Evolutionary conservation across 192 early-diverging fungal species (phyloP).

Genomic region (Backusella tuberculispora): DNA sequence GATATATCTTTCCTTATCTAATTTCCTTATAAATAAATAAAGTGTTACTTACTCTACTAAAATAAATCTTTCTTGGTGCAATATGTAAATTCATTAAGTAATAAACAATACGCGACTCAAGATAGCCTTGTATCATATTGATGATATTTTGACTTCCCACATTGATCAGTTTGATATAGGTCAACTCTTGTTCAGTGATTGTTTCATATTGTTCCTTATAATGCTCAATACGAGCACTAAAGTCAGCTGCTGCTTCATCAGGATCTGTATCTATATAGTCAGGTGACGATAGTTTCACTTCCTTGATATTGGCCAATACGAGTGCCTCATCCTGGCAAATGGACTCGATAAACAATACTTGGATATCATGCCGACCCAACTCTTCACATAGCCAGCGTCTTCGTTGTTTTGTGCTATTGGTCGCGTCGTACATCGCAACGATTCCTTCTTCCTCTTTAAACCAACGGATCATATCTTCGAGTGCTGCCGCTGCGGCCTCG

Average conservation of each 20-base stretch:
- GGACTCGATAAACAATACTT: constrained; percentile 96
- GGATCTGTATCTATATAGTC: constrained; percentile 92
- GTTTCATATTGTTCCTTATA: constrained; percentile 93
- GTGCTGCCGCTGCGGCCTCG: constrained; percentile 80
- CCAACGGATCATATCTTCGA: constrained; percentile 93
- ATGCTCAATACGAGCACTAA: constrained; percentile 87
- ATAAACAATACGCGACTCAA: constrained; percentile 96
- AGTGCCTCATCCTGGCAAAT: constrained; percentile 90
- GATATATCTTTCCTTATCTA: neutral
- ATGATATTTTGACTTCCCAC: constrained; percentile 90
- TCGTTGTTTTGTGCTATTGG: constrained; percentile 89
- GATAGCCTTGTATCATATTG: constrained; percentile 93
- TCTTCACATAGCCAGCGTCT: constrained; percentile 71
- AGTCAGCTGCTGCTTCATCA: constrained; percentile 86
- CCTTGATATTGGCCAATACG: constrained; percentile 89
- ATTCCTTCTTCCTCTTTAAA: constrained; percentile 78
- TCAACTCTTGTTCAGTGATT: constrained; percentile 68
- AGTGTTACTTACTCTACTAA: constrained; percentile 62
- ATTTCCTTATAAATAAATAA: neutral
- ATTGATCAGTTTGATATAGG: constrained; percentile 95
- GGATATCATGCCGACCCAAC: constrained; percentile 72
- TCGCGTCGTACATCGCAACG: constrained; percentile 98
- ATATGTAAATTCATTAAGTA: constrained; percentile 99
- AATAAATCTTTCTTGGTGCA: constrained; percentile 90
- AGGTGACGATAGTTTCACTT: constrained; percentile 95